phyloP scores from a whole-genome alignment of 2,329 filamentous ascomycete genomes.

The Alternaria sp. region DNA sequence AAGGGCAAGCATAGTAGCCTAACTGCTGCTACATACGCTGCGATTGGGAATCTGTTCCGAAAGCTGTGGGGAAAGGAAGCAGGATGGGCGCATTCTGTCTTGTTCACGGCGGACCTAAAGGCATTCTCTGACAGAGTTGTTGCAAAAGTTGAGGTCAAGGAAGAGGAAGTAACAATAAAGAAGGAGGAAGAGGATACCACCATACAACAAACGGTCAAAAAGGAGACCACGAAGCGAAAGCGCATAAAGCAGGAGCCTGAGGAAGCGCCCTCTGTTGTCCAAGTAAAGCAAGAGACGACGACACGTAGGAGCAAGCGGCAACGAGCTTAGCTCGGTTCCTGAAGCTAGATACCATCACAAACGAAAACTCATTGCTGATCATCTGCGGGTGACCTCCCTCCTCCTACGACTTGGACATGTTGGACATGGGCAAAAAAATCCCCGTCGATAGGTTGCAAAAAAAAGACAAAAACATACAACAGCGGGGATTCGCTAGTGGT shows the following conservation, averaged over 20 bases:
- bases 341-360: neutral
- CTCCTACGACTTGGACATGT: neutral
- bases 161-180: slow-evolving; percentile 50
- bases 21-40: slow-evolving; percentile 87
- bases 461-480: neutral
- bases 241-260: slow-evolving; percentile 7
- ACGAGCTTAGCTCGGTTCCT: neutral
- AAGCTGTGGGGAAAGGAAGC: slow-evolving; percentile 90
- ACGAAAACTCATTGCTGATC: neutral
- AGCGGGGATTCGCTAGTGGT: too few species aligned
- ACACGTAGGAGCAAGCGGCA: slow-evolving; percentile 14
- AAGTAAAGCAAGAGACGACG: slow-evolving; percentile 4
- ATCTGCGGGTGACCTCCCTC: neutral
- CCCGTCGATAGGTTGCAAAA: neutral
- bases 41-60: slow-evolving; percentile 89
- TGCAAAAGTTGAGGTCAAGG: slow-evolving; percentile 59
- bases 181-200: slow-evolving; percentile 33
- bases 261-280: neutral
- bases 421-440: neutral
- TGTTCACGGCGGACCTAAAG: slow-evolving; percentile 92
- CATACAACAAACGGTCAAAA: slow-evolving; percentile 29
- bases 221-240: slow-evolving; percentile 31
- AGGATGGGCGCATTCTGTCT: slow-evolving; percentile 95
- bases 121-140: slow-evolving; percentile 77
- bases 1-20: slow-evolving; percentile 83